These are phyloP conservation scores for Excoecaria cochinchinensis DNA, from an alignment of 345 rosid genomes.

Conservation along the genomic window DNA sequence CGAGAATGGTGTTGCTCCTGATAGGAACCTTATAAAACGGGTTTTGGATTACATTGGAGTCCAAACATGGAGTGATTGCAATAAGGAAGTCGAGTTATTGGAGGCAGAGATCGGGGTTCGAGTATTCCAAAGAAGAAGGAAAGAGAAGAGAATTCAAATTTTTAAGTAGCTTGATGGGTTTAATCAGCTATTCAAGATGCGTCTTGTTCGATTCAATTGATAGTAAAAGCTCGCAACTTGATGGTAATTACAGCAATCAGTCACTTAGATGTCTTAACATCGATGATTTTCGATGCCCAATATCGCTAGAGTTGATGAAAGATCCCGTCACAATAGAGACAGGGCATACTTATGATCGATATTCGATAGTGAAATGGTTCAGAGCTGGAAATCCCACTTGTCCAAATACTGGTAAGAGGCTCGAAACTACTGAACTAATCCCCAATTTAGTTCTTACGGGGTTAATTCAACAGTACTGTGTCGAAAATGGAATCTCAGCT, in stretches of 20 bases:
- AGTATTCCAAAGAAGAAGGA: constrained; percentile 33
- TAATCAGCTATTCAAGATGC: constrained; percentile 60
- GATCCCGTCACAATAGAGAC: constrained; percentile 25
- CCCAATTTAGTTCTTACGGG: constrained; percentile 16
- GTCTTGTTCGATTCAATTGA: constrained; percentile 47
- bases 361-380: constrained; percentile 25
- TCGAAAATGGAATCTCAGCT: constrained; percentile 40
- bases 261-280: constrained; percentile 34
- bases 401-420: constrained; percentile 15
- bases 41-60: constrained; percentile 56
- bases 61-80: constrained; percentile 59
- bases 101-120: constrained; percentile 43
- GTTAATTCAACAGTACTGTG: constrained; percentile 33
- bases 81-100: constrained; percentile 53
- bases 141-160: constrained; percentile 31
- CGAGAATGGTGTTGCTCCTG: constrained; percentile 47
- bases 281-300: constrained; percentile 35
- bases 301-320: constrained; percentile 24
- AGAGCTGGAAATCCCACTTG: constrained; percentile 15
- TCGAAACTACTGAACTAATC: background rate
- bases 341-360: constrained; percentile 24
- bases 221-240: constrained; percentile 13
- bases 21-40: constrained; percentile 25
- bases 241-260: constrained; percentile 5
- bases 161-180: constrained; percentile 54